These are phyloP conservation scores for Magnusiomyces paraingens DNA, from an alignment of 1,139 yeast genomes.

Conservation along the genomic window DNA sequence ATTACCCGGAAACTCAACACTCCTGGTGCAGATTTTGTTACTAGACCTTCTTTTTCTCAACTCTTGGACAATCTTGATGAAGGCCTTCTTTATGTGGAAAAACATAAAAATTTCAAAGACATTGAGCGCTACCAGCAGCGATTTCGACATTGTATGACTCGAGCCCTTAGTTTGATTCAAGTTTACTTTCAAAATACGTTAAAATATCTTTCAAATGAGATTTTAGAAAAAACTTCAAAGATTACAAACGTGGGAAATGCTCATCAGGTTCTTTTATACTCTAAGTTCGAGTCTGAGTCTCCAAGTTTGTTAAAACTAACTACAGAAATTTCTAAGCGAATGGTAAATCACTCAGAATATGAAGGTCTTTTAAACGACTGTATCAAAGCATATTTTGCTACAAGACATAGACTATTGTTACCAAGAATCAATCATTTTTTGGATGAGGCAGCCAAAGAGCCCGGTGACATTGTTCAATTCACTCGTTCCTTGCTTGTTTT, in stretches of 20 bases:
- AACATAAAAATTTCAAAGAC: constrained; percentile 55
- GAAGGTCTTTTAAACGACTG: constrained; percentile 65
- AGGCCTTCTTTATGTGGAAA: constrained; percentile 45
- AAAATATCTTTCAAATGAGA: constrained; percentile 42
- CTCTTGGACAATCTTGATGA: constrained; percentile 56
- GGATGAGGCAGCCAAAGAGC: constrained; percentile 23
- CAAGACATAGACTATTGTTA: constrained; percentile 45
- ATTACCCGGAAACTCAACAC: constrained; percentile 64
- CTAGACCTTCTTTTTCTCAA: constrained; percentile 46
- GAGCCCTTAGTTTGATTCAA: constrained; percentile 69
- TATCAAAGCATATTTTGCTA: constrained; percentile 52
- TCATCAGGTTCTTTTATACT: constrained; percentile 52
- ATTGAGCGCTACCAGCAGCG: constrained; percentile 63
- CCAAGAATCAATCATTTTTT: constrained; percentile 36
- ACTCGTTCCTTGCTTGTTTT: constrained; percentile 24
- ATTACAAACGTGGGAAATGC: constrained; percentile 32
- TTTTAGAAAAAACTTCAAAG: constrained; percentile 35
- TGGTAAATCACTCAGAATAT: constrained; percentile 48
- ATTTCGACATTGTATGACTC: constrained; percentile 77
- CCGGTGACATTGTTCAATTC: constrained; percentile 26
- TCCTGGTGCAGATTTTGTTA: constrained; percentile 62
- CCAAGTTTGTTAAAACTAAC: constrained; percentile 42
- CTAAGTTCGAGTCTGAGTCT: constrained; percentile 49
- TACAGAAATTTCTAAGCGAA: constrained; percentile 46
- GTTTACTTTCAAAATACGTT: constrained; percentile 56